Evolutionary conservation across 2,329 filamentous ascomycete species (phyloP), one percentile per base, ranked within the genome.

Genomic region (Raffaelea arxii): DNA sequence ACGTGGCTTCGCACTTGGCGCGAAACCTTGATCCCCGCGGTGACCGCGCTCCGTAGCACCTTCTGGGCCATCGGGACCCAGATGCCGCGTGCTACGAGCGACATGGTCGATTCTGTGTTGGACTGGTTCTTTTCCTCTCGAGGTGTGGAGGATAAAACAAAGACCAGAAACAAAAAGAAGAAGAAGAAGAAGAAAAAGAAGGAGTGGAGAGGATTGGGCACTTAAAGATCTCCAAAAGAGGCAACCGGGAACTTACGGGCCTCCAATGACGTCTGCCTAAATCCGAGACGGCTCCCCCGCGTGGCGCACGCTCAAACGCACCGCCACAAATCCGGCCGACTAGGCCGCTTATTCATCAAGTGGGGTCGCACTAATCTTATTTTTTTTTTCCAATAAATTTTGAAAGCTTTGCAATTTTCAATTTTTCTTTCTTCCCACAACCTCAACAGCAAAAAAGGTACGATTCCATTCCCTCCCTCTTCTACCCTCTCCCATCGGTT

Each of bases 61-160:
- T 73, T 72, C 60, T 77, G 63, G 65, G 73, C 71, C 59, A 68
- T 66, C 49, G 74, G 72, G 57, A 70, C 75, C 75, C 70, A 77
- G 61, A 77, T 66, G 64, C 72, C 74, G 60, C 73, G 70, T 65
- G 69, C 69, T n/a, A n/a, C n/a, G n/a, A n/a, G n/a, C n/a, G n/a
- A n/a, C n/a, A n/a, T n/a, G n/a, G n/a, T n/a, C n/a, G n/a, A n/a
- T n/a, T n/a, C n/a, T n/a, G n/a, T n/a, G n/a, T n/a, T n/a, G n/a
- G n/a, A n/a, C n/a, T 51, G 48, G 50, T 55, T 53, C 51, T 56
- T 53, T 55, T 51, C 53, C 36, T 25, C 12, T 16, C 4, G 7
- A 32, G 11, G 6, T 41, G 40, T 39, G 23, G 24, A 19, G 12
- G 41, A 32, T 19, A 18, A 23, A 40, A 38, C 23, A 42, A 25